Evolutionary conservation across 208 protist species (phyloP), one percentile per base, ranked within the genome.

Genomic region (Wallacemonas sp.): DNA sequence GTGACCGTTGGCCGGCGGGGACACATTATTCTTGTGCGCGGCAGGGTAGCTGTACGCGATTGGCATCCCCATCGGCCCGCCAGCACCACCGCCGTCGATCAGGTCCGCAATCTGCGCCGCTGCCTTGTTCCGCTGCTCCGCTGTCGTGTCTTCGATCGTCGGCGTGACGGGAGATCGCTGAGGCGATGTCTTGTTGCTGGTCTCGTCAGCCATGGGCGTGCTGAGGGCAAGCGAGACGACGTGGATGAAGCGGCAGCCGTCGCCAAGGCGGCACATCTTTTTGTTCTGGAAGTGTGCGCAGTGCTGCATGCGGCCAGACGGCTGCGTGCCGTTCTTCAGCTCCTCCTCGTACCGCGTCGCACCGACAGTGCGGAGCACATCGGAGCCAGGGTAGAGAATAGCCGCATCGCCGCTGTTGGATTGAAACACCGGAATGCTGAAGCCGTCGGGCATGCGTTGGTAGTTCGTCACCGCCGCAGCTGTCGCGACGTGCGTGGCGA

Each of bases 261-360:
- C 77, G 27, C 87, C 87, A 66, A 88, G 73, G 64, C 87, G 87
- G 71, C 87, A 94, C 56, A 94, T 52, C 68, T 80, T 74, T 70
- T 93, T 90, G 12, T 74, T 83, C 21, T 83, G 79, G 63, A 93
- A 93, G 72, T 93, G 87, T 5, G 84, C 83, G 54, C 87, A 93
- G 69, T 93, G 87, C 68, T 93, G 87, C 83, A 93, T 90, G 65
- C 86, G 90, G 38, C 83, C 74, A 27, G 67, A 61, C 8, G 81
- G 79, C 41, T 78, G 65, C 4, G 36, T 66, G 27, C 77, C 73
- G 14, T 63, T 68, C 29, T 68, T 65, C 12, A 61, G 60, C 62
- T 73, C 82, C 23, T 80, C 74, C 74, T 88, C 72, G 62, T 92
- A 94, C 65, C 91, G 85, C 26, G 63, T 72, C 1, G 85, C 76